phyloP scores from a whole-genome alignment of 345 rosid species.

The Pistacia integerrima region DNA sequence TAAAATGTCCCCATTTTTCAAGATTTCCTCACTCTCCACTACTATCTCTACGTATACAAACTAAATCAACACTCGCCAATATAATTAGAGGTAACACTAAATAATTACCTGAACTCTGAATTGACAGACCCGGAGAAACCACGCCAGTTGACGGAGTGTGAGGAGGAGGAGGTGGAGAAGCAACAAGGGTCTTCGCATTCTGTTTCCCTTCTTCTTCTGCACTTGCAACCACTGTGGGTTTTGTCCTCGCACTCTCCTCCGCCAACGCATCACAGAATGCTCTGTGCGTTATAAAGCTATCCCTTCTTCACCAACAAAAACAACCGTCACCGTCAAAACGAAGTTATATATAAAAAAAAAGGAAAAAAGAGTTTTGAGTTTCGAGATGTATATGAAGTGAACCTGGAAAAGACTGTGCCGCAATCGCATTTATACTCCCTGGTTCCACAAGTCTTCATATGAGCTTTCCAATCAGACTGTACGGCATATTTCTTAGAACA shows the following conservation, averaged over 20 bases:
- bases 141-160: slow-evolving; percentile 62
- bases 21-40: neutral
- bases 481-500: slow-evolving; percentile 84
- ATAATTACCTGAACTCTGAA: slow-evolving; percentile 64
- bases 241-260: slow-evolving; percentile 57
- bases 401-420: slow-evolving; percentile 79
- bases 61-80: too few relatives aligned
- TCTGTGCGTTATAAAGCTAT: slow-evolving; percentile 72
- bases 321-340: neutral
- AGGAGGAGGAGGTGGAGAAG: slow-evolving; percentile 66
- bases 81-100: neutral
- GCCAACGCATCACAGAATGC: slow-evolving; percentile 87
- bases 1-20: neutral
- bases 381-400: neutral
- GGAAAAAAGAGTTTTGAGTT: neutral
- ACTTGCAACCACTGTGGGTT: slow-evolving; percentile 17
- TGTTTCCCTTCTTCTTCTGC: slow-evolving; percentile 26
- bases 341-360: neutral
- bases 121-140: slow-evolving; percentile 63
- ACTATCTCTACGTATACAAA: neutral
- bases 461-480: slow-evolving; percentile 86
- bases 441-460: slow-evolving; percentile 79
- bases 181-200: slow-evolving; percentile 18
- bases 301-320: slow-evolving; percentile 48
- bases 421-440: slow-evolving; percentile 79